phyloP scores from a whole-genome alignment of 2,329 filamentous ascomycete species.

The Biscogniauxia mediterranea region DNA sequence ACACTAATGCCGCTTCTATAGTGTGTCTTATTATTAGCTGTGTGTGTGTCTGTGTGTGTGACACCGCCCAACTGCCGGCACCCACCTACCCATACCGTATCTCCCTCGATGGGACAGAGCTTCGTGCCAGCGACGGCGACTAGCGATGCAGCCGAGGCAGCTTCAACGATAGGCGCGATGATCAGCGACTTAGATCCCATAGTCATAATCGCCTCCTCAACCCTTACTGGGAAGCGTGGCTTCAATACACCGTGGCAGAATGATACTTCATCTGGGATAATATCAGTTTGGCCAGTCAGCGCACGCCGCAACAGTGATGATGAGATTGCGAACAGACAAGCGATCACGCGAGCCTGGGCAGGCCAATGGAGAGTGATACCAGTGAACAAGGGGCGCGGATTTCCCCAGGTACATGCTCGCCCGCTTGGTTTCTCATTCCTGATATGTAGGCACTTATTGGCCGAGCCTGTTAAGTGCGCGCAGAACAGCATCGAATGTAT shows the following conservation, averaged over 20 bases:
- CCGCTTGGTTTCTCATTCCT: neutral
- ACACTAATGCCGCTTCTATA: constrained; percentile 18
- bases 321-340: neutral
- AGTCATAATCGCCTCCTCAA: neutral
- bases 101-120: neutral
- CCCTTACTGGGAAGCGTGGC: constrained; percentile 1
- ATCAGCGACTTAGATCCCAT: neutral
- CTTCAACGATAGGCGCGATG: neutral
- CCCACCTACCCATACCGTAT: constrained; percentile 1
- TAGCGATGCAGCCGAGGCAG: neutral
- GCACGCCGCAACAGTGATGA: neutral
- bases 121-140: neutral
- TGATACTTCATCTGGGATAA: constrained; percentile 4
- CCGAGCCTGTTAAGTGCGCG: neutral
- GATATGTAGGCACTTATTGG: neutral
- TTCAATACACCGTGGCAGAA: neutral
- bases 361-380: neutral
- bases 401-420: neutral
- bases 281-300: neutral
- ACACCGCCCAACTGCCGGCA: constrained; percentile 19
- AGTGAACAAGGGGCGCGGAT: neutral
- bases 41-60: neutral
- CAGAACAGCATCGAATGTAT: neutral
- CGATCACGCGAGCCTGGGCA: neutral
- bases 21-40: constrained; percentile 6